Conservation (phyloP, 2,329 filamentous ascomycete genomes). For the Nigrospora oryzae region DNA sequence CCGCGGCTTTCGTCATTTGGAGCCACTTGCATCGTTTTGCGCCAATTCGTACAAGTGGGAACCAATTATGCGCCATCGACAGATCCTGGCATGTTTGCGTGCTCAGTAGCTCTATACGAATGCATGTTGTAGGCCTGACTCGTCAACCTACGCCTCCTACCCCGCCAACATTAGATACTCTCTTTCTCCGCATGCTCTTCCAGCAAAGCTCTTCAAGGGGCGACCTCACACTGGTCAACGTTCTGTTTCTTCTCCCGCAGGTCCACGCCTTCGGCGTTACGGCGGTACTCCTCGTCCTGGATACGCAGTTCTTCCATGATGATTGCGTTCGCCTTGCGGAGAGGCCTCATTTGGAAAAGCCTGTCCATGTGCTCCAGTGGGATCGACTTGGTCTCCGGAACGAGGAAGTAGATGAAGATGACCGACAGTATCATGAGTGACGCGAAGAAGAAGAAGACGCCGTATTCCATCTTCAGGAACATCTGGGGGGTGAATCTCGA, state of each 20-base stretch:
- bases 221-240: slow-evolving; percentile 1
- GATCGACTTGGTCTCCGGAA: slow-evolving; percentile 59
- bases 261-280: slow-evolving; percentile 12
- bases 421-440: slow-evolving; percentile 49
- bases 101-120: too few species aligned
- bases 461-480: slow-evolving; percentile 50
- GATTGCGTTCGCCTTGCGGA: slow-evolving; percentile 30
- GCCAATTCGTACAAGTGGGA: too few species aligned
- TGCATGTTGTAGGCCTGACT: too few species aligned
- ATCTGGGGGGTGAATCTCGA: slow-evolving; percentile 60
- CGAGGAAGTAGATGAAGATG: slow-evolving; percentile 51
- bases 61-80: too few species aligned
- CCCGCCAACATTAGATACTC: too few species aligned
- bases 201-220: too few species aligned
- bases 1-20: too few species aligned
- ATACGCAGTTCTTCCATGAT: slow-evolving; percentile 33
- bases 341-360: slow-evolving; percentile 44
- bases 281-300: slow-evolving; percentile 25
- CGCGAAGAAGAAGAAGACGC: slow-evolving; percentile 63
- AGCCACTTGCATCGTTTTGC: too few species aligned
- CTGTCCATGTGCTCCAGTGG: slow-evolving; percentile 58
- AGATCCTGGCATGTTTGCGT: too few species aligned
- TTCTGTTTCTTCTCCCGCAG: slow-evolving; percentile 6
- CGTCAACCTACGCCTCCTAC: too few species aligned
- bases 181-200: too few species aligned